Base-by-base conservation (phyloP, 2,329 filamentous ascomycete genomes). In the Microsporum canis region DNA sequence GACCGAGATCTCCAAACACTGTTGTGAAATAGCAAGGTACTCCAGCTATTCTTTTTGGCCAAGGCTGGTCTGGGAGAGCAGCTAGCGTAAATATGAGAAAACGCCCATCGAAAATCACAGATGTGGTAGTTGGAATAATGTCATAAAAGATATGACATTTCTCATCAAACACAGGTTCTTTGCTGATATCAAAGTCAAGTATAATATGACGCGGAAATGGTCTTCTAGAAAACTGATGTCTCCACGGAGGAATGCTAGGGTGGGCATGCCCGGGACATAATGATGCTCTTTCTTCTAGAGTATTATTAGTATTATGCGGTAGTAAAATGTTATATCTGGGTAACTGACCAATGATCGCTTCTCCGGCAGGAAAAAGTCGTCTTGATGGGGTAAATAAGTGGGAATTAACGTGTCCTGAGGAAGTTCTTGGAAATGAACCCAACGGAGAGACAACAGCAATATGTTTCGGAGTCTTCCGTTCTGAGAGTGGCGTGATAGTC, bases 21-120 rank as follows among this genome's bases (percentile, higher is more conserved):
- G 61, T 55, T 17, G 61, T 41, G 31, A 62, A 57, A 38, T 58
- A 62, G 31, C 38, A 29, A 3, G 47, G 63, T 65, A 61, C 38
- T 66, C 17, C 65, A 49, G 67, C 66, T 4, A 69, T 67, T 33
- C 66, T 70, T 45, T 64, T 67, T 17, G 68, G 67, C 43, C 68
- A 70, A 31, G 58, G 61, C 3, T 33, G 38, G 31, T 23, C 39
- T 34, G 8, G 61, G n/a, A 41, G 58, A 27, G 36, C 23, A 33
- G 14, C 31, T 38, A 47, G 33, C 1, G 29, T n/a, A 39, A 34
- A 60, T 3, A 14, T 8, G 3, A 60, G 41, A 57, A 62, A 60
- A 27, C 36, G 41, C 7, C 33, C 27, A 45, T 60, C 61, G 29
- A 60, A 34, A 3, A 31, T n/a, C 12, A 62, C 47, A 12, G 7